Evolutionary conservation across 208 protist genomes (phyloP).

Genomic region (Zelonia costaricensis): DNA sequence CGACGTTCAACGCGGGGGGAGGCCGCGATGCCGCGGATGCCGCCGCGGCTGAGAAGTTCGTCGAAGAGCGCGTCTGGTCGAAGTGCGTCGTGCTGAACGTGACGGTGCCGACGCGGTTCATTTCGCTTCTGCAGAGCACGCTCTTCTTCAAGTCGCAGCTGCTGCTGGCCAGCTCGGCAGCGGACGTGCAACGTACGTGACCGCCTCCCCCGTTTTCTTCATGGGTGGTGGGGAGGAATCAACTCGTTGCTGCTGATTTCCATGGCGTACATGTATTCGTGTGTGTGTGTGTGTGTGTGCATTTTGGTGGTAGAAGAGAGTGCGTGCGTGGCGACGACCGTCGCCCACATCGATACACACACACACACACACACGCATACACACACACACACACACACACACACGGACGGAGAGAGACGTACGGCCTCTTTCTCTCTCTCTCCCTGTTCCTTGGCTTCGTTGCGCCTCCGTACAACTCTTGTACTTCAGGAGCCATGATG

Average conservation of each 20-base stretch:
- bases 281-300: neutral
- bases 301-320: too few species aligned
- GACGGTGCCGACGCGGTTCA: conserved; percentile 30
- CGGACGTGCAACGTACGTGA: neutral
- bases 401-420: too few species aligned
- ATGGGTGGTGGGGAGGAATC: too few species aligned
- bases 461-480: too few species aligned
- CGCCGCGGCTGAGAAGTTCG: neutral
- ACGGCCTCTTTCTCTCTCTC: too few species aligned
- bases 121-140: conserved; percentile 37
- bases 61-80: conserved; percentile 36
- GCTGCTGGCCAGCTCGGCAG: neutral
- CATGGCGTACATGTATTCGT: neutral
- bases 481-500: too few species aligned
- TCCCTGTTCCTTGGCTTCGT: too few species aligned
- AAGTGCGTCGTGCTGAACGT: conserved; percentile 39
- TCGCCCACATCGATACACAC: too few species aligned
- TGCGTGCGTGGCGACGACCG: too few species aligned
- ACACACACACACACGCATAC: neutral
- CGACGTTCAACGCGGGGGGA: neutral
- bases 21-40: neutral
- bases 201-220: neutral
- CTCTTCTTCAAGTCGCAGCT: conserved; percentile 43
- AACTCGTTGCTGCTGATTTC: too few species aligned
- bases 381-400: neutral